Base-by-base conservation (phyloP, 2,329 filamentous ascomycete genomes). In the Cladobotryum protrusum region DNA sequence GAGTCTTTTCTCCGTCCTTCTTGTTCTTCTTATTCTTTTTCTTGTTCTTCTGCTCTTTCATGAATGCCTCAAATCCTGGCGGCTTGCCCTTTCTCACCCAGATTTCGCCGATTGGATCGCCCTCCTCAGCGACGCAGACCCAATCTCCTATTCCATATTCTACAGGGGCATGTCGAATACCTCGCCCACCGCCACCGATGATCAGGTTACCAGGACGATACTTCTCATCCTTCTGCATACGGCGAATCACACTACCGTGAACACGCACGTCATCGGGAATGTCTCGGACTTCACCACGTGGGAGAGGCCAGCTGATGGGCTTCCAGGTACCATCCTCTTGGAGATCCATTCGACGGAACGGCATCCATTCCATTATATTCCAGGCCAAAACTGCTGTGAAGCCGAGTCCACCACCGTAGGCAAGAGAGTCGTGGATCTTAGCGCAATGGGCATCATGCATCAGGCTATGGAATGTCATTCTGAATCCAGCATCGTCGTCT, bases 121-220 rank as follows among this genome's bases (percentile, higher is more conserved):
- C 86, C 40, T 79, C 70, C 20, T 84, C 75, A n/a, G 72, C 73
- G 2, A 83, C 72, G 47, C 85, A 79, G 4, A 77, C 73, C 88
- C 88, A 92, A 13, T 87, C 77, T 0, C 87, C 88, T 46, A 83
- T 88, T 0, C 86, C 86, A 51, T 77, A 67, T 24, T 81, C 67
- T 6, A 74, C 60, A 0, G 85, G 82, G 1, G 87, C 87, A 8
- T 59, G 69, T 20, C 79, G 74, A 1, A 82, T 72, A 1, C 87
- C 88, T 29, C 87, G 72, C 0, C 88, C 88, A 14, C 88, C 88
- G 1, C 88, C 88, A 0, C 88, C 88, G 3, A 91, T 68, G 53
- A 93, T 89, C 47, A 93, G 64, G 54, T 93, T 93, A 0, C 88
- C 88, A 0, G 88, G 88, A 0, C 88, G 75, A 59, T 92, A 93